Base-by-base conservation (phyloP, 192 early-diverging fungal genomes). In the Podila clonocystis region DNA sequence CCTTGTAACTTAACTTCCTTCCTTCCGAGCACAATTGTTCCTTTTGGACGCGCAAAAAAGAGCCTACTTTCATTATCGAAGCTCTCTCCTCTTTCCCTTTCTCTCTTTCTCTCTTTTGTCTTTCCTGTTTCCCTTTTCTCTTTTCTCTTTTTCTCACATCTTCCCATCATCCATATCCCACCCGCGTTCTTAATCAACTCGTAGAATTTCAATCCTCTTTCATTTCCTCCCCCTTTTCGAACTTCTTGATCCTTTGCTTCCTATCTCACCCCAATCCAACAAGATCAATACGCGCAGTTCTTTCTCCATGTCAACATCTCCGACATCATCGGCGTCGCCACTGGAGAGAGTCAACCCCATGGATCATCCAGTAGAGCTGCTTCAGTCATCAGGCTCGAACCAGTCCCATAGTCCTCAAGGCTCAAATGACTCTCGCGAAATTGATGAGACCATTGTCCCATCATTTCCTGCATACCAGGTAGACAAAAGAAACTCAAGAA, bases 31-130 rank as follows among this genome's bases (percentile, higher is more conserved):
- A 50, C 13, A 11, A 30, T 49, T 52, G 48, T 30, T 65, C 49
- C 64, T 20, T 29, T 66, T 38, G 26, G n/a, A 50, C n/a, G 48
- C 19, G 30, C 49, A 5, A 49, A 50, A 66, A 41, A 15, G 13
- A 15, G 13, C 41, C 41, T 45, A 66, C 64, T 66, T n/a, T 66
- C 64, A 24, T 66, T 66, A 41, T 50, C 49, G 45, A 31, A 33
- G 6, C 34, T 34, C 13, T 13, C 9, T 22, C 31, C 65, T 31
- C 8, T 31, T 26, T 62, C 30, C 29, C 31, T 13, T 24, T 61
- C 15, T 55, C 19, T 30, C 50, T 50, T 28, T 24, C 50, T 1
- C 50, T 17, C 48, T 24, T n/a, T n/a, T n/a, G n/a, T n/a, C n/a
- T n/a, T n/a, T n/a, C n/a, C n/a, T n/a, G n/a, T n/a, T 24, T 29